A percentile compares a stretch with the other conserved stretches of the same genome.
Evolutionary conservation across 2,329 filamentous ascomycete species (phyloP).

Genomic region (Colletotrichum sp.): DNA sequence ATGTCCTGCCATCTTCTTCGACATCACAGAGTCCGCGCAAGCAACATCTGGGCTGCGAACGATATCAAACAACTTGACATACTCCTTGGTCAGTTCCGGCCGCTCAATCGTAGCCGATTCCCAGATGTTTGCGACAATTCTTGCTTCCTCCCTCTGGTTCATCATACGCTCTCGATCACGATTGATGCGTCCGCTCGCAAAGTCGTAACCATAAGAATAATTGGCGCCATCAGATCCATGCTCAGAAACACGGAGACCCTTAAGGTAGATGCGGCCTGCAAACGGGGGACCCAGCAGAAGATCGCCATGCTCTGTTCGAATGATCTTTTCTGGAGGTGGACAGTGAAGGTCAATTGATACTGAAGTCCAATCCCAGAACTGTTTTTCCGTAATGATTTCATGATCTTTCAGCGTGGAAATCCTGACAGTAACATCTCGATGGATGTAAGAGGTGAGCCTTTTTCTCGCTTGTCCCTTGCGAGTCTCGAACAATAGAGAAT

Average conservation of each 20-base stretch:
- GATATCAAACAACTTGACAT: not conserved
- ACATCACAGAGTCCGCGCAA: not conserved
- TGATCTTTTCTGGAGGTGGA: not conserved
- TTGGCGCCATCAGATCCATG: rapidly evolving
- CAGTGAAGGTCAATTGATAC: not conserved
- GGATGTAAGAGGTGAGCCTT: rapidly evolving
- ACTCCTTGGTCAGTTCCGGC: not conserved
- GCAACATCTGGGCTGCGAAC: not conserved
- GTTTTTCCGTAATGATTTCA: rapidly evolving
- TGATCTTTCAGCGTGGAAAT: not conserved
- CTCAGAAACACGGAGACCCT: not conserved
- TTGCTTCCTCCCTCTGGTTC: rapidly evolving
- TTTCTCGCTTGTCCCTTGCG: not conserved
- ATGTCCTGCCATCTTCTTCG: not conserved
- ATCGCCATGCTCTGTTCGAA: not conserved
- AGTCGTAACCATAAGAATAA: not conserved
- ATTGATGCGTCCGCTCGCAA: not conserved
- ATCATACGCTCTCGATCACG: not conserved
- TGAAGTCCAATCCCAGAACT: not conserved
- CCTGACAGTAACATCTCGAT: not conserved
- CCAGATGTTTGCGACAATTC: not conserved
- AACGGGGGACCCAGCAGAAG: not conserved
- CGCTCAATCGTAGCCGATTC: too few species aligned
- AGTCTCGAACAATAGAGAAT: not conserved
- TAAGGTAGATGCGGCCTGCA: not conserved